Base-by-base conservation (phyloP, 2,329 filamentous ascomycete species). In the Hypoxylon sp. region DNA sequence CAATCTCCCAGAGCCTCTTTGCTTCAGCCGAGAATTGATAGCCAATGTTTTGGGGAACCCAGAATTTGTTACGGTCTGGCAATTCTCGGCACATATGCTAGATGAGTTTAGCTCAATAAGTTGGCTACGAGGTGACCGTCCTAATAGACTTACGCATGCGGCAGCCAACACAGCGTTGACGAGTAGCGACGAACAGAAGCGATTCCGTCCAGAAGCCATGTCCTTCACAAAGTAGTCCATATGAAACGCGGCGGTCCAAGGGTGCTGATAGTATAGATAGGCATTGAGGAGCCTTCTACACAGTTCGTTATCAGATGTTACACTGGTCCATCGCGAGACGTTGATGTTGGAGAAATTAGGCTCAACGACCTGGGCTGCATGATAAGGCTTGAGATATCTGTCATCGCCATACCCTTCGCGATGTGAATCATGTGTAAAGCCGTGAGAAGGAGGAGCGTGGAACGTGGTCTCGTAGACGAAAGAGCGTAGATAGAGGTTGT, bases 221-320 rank as follows among this genome's bases (percentile, higher is more conserved):
- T 83, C 81, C n/a, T 81, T 72, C 0, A 83, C 63, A 31, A 83
- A 82, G 0, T 72, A 72, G 26, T 81, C 80, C 64, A 81, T 82
- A 2, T 83, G 80, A 26, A 83, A 80, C 0, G 73, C 72, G 0
- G 78, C 71, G 0, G 77, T 76, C 68, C 76, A 81, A 2, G 78
- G 76, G 35, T 81, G 81, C 37, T 83, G 80, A 63, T 77, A 78
- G 1, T 75, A 76, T 5, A 81, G 71, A 10, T 76, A 75, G 0
- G 70, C 63, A 0, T 24, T 44, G 0, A 81, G 62, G 0, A 81
- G 65, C 9, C 77, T 76, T 29, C 77, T 73, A 74, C 83, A 78
- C 6, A 83, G 72, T 0, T 17, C 58, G 42, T 83, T 76, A 29
- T 83, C 77, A 5, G 68, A 58, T 42, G 76, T 78, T 2, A 82